These are phyloP conservation scores for Brassica juncea DNA, from an alignment of 345 rosid genomes.

Conservation along the genomic window DNA sequence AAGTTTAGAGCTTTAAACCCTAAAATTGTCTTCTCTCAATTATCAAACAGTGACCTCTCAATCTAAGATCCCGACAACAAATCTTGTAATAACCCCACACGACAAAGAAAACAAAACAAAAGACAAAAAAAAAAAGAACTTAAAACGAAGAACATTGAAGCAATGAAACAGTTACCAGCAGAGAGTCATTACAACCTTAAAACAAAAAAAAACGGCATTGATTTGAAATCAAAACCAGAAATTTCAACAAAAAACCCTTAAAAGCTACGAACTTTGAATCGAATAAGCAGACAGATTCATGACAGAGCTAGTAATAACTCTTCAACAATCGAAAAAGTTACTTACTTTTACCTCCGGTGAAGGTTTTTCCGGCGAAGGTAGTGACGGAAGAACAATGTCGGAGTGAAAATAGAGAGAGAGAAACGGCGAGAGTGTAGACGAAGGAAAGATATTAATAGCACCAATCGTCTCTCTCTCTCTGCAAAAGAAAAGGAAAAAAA, in stretches of 20 bases:
- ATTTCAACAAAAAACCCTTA: neutral
- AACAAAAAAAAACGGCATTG: neutral
- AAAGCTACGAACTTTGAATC: neutral
- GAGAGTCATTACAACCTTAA: constrained; percentile 28
- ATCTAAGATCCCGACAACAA: constrained; percentile 33
- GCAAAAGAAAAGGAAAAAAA: neutral
- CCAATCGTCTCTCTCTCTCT: constrained; percentile 14
- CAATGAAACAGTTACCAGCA: constrained; percentile 54
- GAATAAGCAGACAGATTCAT: neutral
- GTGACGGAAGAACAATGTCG: constrained; percentile 25
- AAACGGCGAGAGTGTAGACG: constrained; percentile 1
- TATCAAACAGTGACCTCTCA: constrained; percentile 23
- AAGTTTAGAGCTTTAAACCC: neutral
- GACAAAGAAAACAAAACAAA: constrained; percentile 31
- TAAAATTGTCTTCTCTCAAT: constrained; percentile 8
- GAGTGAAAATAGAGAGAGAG: neutral
- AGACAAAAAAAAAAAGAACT: neutral
- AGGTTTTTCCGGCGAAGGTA: neutral
- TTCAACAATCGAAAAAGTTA: neutral
- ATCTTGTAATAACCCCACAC: constrained; percentile 39
- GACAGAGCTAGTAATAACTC: neutral
- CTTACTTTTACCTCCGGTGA: neutral
- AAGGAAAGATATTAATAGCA: constrained; percentile 12
- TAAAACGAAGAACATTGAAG: neutral
- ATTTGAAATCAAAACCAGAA: constrained; percentile 8